These are phyloP conservation scores for Wickerhamomyces sp. DNA, from an alignment of 1,139 yeast species.

Conservation along the genomic window DNA sequence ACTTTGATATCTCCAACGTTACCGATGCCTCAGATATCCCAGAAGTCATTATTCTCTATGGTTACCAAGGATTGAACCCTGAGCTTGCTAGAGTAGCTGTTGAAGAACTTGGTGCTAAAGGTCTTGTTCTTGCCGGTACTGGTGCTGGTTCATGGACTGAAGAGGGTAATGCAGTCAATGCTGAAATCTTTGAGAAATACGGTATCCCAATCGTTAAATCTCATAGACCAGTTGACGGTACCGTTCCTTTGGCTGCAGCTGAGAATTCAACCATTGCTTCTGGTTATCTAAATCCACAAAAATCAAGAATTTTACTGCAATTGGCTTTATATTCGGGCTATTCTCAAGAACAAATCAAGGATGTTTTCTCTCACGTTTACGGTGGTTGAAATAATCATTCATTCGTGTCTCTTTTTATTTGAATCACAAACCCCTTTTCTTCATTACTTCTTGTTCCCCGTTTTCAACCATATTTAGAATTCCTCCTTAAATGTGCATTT, in stretches of 20 bases:
- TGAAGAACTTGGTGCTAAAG: slow-evolving; percentile 36
- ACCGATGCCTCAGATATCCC: slow-evolving; percentile 28
- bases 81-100: slow-evolving; percentile 33
- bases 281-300: slow-evolving; percentile 55
- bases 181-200: slow-evolving; percentile 26
- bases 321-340: slow-evolving; percentile 46
- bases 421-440: neutral
- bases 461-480: too few species aligned
- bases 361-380: slow-evolving; percentile 43
- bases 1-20: slow-evolving; percentile 19
- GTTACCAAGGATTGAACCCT: slow-evolving; percentile 47
- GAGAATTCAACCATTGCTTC: slow-evolving; percentile 38
- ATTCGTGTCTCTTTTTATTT: neutral
- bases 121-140: slow-evolving; percentile 50
- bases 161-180: slow-evolving; percentile 32
- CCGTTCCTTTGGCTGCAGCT: slow-evolving; percentile 6
- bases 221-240: slow-evolving; percentile 47
- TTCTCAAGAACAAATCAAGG: slow-evolving; percentile 36
- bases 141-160: slow-evolving; percentile 53
- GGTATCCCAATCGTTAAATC: slow-evolving; percentile 45
- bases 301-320: slow-evolving; percentile 47
- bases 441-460: too few species aligned
- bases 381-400: slow-evolving; percentile 29
- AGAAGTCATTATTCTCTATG: slow-evolving; percentile 43
- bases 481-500: too few species aligned